Evolutionary conservation across 2,329 filamentous ascomycete species (phyloP), one percentile per base, ranked within the genome.

Genomic region (Aquanectria penicillioides): DNA sequence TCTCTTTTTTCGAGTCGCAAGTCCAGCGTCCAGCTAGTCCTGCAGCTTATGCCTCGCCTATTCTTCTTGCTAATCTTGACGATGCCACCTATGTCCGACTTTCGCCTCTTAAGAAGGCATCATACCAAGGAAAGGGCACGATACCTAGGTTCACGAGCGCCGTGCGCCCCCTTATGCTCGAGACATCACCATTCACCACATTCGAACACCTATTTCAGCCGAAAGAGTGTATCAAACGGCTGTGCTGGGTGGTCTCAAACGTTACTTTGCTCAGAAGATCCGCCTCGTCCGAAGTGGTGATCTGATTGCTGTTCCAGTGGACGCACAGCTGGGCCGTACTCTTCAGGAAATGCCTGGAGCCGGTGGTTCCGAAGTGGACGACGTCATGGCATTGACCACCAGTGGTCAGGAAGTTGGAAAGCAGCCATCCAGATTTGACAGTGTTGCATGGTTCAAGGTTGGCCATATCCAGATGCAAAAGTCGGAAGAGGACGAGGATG

Each of bases 361-460:
- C 11, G 83, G 86, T 50, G 85, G 84, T 10, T 81, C 84, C 3
- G 86, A 88, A 41, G 88, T 94, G 26, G 92, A 97, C 57, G 93
- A 97, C 61, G 83, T 81, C 51, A 79, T 85, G 69, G 80, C 83
- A 2, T 75, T 87, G 61, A 83, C 85, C 25, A 84, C 77, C 7
- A 74, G 67, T 10, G 71, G 67, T 3, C 65, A 67, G 26, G 70
- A 72, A 15, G 54, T 59, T 17, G 69, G 68, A 15, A 69, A 66
- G 26, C 62, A 68, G 11, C 49, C 57, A 33, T 73, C 63, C 55
- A 78, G 64, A 67, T 80, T 77, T 65, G 86, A 84, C 74, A 85
- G 81, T 25, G 91, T 97, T 17, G 94, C 92, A 7, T 99, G 95
- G 95, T 98, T 97, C 81, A 92, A 89, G 64, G 90, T 99, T 34